Evolutionary conservation across 768 basidiomycete genomes (phyloP).

Genomic region (Pulveroboletus sp.): DNA sequence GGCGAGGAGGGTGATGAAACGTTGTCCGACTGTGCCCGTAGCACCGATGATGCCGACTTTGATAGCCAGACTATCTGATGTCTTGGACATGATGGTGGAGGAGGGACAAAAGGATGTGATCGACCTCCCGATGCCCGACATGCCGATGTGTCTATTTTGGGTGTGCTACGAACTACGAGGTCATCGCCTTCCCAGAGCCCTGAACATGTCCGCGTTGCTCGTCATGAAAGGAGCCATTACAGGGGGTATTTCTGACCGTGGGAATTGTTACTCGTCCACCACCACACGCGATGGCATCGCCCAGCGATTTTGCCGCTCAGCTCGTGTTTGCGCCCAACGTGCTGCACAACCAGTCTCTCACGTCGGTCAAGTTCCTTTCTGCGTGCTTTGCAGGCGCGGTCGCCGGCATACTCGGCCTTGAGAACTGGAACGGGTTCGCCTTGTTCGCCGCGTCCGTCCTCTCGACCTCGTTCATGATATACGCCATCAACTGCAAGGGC

Average conservation of each 20-base stretch:
- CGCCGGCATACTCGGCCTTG: conserved; percentile 85
- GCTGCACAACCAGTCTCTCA: conserved; percentile 56
- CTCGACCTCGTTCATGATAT: conserved; percentile 63
- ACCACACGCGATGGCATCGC: conserved; percentile 41
- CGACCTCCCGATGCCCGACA: conserved; percentile 1
- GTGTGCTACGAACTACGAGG: not conserved
- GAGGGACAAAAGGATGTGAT: conserved; percentile 1
- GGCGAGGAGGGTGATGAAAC: conserved; percentile 87
- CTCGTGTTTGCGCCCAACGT: conserved; percentile 69
- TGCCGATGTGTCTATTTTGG: not conserved
- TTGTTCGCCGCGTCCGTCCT: conserved; percentile 70
- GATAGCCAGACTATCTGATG: conserved; percentile 22
- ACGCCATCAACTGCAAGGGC: conserved; percentile 68
- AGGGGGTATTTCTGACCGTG: conserved; percentile 12
- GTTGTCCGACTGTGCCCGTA: conserved; percentile 93
- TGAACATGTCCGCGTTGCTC: no score
- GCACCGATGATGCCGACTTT: conserved; percentile 82
- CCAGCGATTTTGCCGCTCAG: conserved; percentile 51
- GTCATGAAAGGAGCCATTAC: no score
- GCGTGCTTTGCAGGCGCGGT: conserved; percentile 85
- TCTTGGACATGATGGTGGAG: conserved; percentile 19
- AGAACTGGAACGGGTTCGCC: conserved; percentile 80
- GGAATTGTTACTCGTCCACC: conserved; percentile 2
- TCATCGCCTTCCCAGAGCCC: no score
- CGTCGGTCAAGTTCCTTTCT: conserved; percentile 75